Evolutionary conservation across 1,284 basidiomycete genomes (phyloP).

Genomic region (Pterula multifida): DNA sequence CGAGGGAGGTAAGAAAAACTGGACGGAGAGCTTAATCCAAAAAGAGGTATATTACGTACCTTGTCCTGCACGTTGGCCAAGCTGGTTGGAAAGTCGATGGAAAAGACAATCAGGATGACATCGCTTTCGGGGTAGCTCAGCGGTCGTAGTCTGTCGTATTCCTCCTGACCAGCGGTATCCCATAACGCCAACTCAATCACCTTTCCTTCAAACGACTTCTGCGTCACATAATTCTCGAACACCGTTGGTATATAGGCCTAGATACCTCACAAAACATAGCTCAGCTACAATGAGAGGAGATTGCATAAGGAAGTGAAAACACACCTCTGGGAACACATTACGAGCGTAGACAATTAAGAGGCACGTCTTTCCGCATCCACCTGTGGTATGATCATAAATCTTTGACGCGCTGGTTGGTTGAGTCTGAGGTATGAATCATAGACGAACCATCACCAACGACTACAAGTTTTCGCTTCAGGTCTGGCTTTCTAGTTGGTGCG

Average conservation of each 20-base stretch:
- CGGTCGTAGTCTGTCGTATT: slow-evolving; percentile 91
- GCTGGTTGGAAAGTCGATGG: slow-evolving; percentile 92
- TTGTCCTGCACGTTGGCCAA: slow-evolving; percentile 92
- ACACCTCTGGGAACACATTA: slow-evolving; percentile 94
- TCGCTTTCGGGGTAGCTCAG: slow-evolving; percentile 94
- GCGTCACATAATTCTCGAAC: slow-evolving; percentile 95
- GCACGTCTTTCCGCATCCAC: slow-evolving; percentile 84
- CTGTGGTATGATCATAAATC: too few relatives aligned
- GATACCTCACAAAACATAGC: slow-evolving; percentile 8
- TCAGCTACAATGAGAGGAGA: slow-evolving; percentile 7
- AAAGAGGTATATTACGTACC: slow-evolving; percentile 26
- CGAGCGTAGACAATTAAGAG: slow-evolving; percentile 92
- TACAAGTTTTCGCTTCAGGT: slow-evolving; percentile 81
- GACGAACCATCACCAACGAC: slow-evolving; percentile 78
- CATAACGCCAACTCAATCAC: slow-evolving; percentile 90
- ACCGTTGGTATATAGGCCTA: slow-evolving; percentile 97
- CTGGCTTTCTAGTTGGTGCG: slow-evolving; percentile 43
- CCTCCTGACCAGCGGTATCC: slow-evolving; percentile 98
- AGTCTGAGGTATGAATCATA: slow-evolving; percentile 14
- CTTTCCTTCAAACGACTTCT: slow-evolving; percentile 82
- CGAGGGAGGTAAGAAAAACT: slow-evolving; percentile 1
- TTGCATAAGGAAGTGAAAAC: slow-evolving; percentile 12
- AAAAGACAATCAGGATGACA: slow-evolving; percentile 95
- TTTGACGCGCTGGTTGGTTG: too few relatives aligned
- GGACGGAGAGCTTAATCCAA: neutral